Evolutionary conservation across 2,329 filamentous ascomycete genomes (phyloP).

Genomic region (Chaetothyriales sp.): DNA sequence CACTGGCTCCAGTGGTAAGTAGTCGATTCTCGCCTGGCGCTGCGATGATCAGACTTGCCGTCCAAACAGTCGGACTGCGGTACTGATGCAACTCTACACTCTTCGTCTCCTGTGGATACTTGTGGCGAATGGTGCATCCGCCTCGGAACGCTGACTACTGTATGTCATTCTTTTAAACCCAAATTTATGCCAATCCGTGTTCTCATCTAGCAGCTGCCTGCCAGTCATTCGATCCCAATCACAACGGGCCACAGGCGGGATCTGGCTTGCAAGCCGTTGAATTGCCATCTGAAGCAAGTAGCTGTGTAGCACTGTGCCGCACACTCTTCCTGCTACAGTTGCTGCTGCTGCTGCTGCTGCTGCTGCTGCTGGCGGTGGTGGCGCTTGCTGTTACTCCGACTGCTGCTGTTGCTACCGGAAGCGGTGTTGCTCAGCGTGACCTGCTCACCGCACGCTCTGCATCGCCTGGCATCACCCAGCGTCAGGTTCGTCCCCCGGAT

Average conservation of each 20-base stretch:
- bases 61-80: neutral
- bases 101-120: neutral
- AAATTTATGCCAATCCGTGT: neutral
- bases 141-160: neutral
- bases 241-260: neutral
- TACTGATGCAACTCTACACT: neutral
- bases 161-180: neutral
- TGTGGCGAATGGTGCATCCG: neutral
- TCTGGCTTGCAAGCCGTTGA: neutral
- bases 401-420: neutral
- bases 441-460: too few relatives aligned
- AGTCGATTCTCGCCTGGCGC: neutral
- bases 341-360: neutral
- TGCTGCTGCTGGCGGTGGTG: neutral
- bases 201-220: neutral
- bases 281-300: neutral
- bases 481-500: neutral
- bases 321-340: neutral
- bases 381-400: neutral
- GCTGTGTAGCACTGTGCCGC: neutral
- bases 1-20: neutral
- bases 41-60: neutral
- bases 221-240: neutral
- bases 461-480: neutral
- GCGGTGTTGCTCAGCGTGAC: neutral